Evolutionary conservation across 2,329 filamentous ascomycete genomes (phyloP).

Genomic region (Incumbomyces lentus): DNA sequence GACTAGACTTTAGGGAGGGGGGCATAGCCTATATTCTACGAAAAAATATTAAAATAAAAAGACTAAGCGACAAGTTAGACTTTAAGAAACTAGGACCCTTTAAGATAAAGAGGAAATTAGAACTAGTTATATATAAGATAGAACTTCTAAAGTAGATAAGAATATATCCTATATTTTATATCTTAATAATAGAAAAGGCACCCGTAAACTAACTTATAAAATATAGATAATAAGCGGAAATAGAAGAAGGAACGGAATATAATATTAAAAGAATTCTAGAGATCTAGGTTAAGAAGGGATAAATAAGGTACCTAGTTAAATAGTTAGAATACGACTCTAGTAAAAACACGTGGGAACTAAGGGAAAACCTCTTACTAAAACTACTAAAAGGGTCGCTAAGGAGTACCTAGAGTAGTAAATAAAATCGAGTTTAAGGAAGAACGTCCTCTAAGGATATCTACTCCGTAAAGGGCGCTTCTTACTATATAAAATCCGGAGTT

Average conservation of each 20-base stretch:
- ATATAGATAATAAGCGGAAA: neutral
- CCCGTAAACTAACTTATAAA: neutral
- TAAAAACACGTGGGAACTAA: too few species aligned
- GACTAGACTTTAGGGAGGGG: conserved; percentile 5
- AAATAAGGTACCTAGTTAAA: too few species aligned
- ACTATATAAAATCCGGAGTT: too few species aligned
- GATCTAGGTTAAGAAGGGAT: neutral
- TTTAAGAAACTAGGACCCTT: conserved; percentile 9
- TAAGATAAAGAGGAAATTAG: conserved; percentile 9
- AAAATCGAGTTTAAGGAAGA: too few species aligned
- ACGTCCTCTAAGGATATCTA: too few species aligned
- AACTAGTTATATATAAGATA: conserved; percentile 8
- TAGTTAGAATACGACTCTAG: too few species aligned
- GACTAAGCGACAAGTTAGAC: conserved; percentile 10
- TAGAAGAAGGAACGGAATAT: neutral
- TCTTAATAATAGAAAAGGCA: conserved; percentile 6
- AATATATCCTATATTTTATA: conserved; percentile 10
- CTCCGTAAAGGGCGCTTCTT: too few species aligned
- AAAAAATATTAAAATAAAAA: conserved; percentile 13
- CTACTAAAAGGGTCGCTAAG: neutral
- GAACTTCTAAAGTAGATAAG: conserved; percentile 8
- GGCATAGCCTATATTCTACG: conserved; percentile 8
- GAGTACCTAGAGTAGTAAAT: neutral
- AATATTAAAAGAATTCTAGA: neutral
- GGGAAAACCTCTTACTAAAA: too few species aligned